Evolutionary conservation across 768 basidiomycete genomes (phyloP), one percentile per base, ranked within the genome.

Genomic region (Pleurotus salmoneostramineus): DNA sequence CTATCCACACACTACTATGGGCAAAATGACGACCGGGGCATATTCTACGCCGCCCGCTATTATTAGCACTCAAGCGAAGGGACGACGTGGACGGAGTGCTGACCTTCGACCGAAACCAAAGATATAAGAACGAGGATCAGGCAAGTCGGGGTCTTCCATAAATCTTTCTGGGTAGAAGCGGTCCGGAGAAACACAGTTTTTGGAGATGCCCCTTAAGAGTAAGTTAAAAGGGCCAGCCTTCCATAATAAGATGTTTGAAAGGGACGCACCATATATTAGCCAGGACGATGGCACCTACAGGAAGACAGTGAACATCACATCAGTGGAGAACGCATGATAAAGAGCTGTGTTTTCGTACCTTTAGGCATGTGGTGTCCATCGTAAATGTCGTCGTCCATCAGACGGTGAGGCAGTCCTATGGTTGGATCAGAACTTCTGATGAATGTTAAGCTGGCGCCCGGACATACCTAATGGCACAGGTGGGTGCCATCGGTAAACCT

Each of bases 101-200:
- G 58, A 80, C 80, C 81, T 71, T 56, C 83, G 72, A 33, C 83
- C 83, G 67, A 85, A 85, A 6, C 83, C 83, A 62, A 84, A 85
- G 15, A 82, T 72, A 37, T 81, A 64, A 36, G 76, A 74, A 34
- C 74, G 69, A 34, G 83, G 81, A 66, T 83, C 77, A 15, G 72
- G 71, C 35, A 76, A 68, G 42, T 66, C 61, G 15, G 69, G 63
- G 48, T 74, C 70, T 6, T 75, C 70, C 50, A 77, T 58, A 64
- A 79, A 81, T 54, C 84, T 75, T 44, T 83, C 78, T 3, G 84
- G 84, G 17, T 65, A 66, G 66, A 84, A 85, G 37, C 55, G 62
- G 7, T 76, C 69, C 14, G 83, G 79, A 36, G 10, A 74, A 65
- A 63, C 77, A 84, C 54, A 76, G 48, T 70, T 60, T 27, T 68